Evolutionary conservation across 1,284 basidiomycete species (phyloP).

Genomic region (Fereydounia khargensis): DNA sequence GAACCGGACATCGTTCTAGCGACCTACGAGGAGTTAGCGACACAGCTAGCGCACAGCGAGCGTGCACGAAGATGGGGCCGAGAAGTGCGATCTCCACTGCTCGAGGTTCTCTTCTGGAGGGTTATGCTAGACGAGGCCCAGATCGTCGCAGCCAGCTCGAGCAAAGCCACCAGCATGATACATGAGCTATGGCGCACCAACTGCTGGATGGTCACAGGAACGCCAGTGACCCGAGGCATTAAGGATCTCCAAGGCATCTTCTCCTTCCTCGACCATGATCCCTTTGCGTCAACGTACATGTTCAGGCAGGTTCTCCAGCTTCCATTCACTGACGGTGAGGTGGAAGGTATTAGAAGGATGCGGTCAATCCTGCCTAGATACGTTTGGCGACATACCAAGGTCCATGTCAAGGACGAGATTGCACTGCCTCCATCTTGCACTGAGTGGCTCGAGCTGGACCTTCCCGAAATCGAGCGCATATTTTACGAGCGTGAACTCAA

Average conservation of each 20-base stretch:
- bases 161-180: constrained; percentile 32
- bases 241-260: constrained; percentile 35
- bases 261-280: constrained; percentile 35
- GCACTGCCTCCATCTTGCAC: constrained; percentile 21
- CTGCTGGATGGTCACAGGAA: constrained; percentile 41
- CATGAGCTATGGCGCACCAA: constrained; percentile 38
- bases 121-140: constrained; percentile 42
- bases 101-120: constrained; percentile 38
- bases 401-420: constrained; percentile 35
- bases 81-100: constrained; percentile 9
- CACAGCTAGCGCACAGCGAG: constrained; percentile 24
- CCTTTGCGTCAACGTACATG: constrained; percentile 21
- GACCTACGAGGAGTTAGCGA: constrained; percentile 35
- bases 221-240: constrained; percentile 32
- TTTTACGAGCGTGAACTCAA: constrained; percentile 40
- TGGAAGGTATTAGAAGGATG: constrained; percentile 27
- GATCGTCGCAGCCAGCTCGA: constrained; percentile 23
- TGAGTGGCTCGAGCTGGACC: constrained; percentile 24
- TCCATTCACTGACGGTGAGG: constrained; percentile 25
- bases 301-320: constrained; percentile 29
- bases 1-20: constrained; percentile 33
- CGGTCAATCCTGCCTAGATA: constrained; percentile 24
- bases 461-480: constrained; percentile 29
- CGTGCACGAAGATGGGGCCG: constrained; percentile 1
- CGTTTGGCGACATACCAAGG: constrained; percentile 38